A percentile compares a stretch with the other conserved stretches of the same genome.
phyloP scores from a whole-genome alignment of 805 yeast species.

The Wickerhamiella sorbophila region DNA sequence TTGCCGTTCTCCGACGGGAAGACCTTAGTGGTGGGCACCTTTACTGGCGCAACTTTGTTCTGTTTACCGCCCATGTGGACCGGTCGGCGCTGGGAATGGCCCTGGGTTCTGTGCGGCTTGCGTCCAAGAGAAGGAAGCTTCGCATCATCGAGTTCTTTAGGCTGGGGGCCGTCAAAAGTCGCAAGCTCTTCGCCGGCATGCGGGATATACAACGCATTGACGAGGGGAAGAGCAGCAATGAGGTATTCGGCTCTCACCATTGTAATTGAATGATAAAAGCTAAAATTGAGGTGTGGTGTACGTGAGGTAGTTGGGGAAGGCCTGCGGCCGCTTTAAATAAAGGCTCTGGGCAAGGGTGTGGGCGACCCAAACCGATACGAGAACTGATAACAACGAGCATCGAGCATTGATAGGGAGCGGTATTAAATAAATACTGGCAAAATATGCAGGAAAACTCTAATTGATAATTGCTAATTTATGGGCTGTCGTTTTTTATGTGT shows the following conservation, averaged over 20 bases:
- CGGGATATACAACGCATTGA: conserved; percentile 18
- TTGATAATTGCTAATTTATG: no score
- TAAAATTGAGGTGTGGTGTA: neutral
- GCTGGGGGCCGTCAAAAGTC: conserved; percentile 1
- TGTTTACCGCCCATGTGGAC: neutral
- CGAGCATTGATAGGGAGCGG: no score
- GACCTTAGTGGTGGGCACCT: neutral
- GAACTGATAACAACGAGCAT: no score
- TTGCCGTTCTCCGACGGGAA: neutral
- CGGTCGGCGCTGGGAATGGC: neutral
- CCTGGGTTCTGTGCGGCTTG: neutral
- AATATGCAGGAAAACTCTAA: no score
- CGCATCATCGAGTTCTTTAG: conserved; percentile 1
- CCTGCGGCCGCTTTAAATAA: neutral
- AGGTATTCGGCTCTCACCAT: conserved; percentile 18
- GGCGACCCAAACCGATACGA: no score
- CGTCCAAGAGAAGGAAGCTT: neutral
- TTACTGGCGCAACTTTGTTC: neutral
- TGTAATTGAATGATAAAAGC: neutral
- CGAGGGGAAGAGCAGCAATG: conserved; percentile 15
- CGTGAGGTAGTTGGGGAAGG: neutral
- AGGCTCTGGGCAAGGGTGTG: neutral
- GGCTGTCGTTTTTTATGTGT: no score
- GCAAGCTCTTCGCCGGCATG: conserved; percentile 12
- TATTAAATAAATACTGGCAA: no score